A percentile compares a stretch with the other conserved stretches of the same genome.
Conservation (phyloP, 331 rosid genomes). For the Spiraea crenata region DNA sequence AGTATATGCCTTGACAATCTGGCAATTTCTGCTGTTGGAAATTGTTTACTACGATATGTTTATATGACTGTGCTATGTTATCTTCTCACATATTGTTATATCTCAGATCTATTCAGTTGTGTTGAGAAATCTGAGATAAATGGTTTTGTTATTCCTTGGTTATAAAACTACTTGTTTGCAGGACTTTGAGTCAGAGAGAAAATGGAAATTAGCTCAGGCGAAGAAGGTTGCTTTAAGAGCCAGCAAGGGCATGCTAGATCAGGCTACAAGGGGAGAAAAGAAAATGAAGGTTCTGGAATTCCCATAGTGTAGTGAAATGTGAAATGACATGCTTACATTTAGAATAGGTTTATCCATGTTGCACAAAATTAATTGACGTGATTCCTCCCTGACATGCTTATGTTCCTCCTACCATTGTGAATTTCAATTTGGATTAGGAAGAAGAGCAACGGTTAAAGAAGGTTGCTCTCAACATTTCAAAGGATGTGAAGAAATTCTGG, state of each 20-base stretch:
- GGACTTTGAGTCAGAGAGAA: constrained; percentile 99
- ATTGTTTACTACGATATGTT: background rate
- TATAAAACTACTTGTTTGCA: constrained; percentile 39
- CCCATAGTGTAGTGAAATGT: constrained; percentile 27
- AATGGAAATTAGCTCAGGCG: constrained; percentile 95
- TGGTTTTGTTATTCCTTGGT: constrained; percentile 14
- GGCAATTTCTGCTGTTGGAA: constrained; percentile 7
- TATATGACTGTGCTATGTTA: constrained; percentile 5
- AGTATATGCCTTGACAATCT: constrained; percentile 17
- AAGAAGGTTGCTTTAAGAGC: constrained; percentile 90
- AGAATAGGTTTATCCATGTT: constrained; percentile 15
- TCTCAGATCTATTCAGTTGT: background rate
- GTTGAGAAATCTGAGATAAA: background rate
- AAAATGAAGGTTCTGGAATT: constrained; percentile 77
- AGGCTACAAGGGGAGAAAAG: constrained; percentile 96
- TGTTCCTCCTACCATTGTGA: constrained; percentile 16
- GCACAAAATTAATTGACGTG: constrained; percentile 15
- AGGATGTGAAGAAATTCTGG: constrained; percentile 99
- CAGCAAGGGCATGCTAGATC: constrained; percentile 96
- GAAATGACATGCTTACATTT: constrained; percentile 8
- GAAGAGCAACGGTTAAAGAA: constrained; percentile 89
- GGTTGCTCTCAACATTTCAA: constrained; percentile 89
- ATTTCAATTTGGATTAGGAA: constrained; percentile 54
- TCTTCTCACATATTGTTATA: background rate
- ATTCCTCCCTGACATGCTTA: constrained; percentile 7